Percentiles rank a stretch among this genome's conserved stretches.
These are phyloP conservation scores for Gaeumannomyces sp. DNA, from an alignment of 2,329 filamentous ascomycete species.

Conservation along the genomic window DNA sequence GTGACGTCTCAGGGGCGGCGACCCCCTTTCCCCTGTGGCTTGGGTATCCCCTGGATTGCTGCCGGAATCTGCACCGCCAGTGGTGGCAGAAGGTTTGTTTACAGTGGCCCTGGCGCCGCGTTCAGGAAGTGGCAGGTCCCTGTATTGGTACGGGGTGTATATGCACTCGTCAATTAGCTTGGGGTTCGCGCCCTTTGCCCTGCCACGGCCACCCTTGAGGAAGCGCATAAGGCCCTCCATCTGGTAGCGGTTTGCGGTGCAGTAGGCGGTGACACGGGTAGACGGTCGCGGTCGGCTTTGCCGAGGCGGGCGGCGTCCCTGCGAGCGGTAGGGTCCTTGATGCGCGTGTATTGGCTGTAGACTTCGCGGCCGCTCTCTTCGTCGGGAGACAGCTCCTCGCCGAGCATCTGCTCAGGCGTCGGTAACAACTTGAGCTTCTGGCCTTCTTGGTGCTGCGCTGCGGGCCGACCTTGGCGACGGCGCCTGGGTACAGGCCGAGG, in stretches of 20 bases:
- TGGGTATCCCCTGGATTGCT: no score
- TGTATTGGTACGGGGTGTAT: conserved; percentile 88
- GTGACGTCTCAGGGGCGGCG: conserved; percentile 48
- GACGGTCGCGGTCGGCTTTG: conserved; percentile 80
- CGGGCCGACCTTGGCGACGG: conserved; percentile 71
- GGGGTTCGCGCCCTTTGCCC: conserved; percentile 71
- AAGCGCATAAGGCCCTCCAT: conserved; percentile 87
- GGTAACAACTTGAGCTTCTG: conserved; percentile 97
- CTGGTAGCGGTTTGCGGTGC: conserved; percentile 85
- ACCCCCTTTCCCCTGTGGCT: background rate
- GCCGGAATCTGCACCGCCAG: background rate
- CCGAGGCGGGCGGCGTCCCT: conserved; percentile 87
- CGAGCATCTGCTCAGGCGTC: conserved; percentile 56
- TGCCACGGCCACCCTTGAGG: conserved; percentile 69
- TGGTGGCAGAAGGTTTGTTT: conserved; percentile 16
- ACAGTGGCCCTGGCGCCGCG: conserved; percentile 21
- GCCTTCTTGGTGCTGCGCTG: conserved; percentile 93
- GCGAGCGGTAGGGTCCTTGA: conserved; percentile 91
- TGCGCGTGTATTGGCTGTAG: conserved; percentile 94
- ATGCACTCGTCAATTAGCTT: conserved; percentile 97
- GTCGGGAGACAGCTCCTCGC: conserved; percentile 38
- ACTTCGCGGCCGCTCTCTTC: conserved; percentile 93
- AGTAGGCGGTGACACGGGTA: conserved; percentile 93
- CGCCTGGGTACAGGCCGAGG: conserved; percentile 18
- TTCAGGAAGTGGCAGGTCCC: conserved; percentile 36